phyloP scores from a whole-genome alignment of 2,329 filamentous ascomycete genomes.

The Hymenotorrendiella dingleyae region DNA sequence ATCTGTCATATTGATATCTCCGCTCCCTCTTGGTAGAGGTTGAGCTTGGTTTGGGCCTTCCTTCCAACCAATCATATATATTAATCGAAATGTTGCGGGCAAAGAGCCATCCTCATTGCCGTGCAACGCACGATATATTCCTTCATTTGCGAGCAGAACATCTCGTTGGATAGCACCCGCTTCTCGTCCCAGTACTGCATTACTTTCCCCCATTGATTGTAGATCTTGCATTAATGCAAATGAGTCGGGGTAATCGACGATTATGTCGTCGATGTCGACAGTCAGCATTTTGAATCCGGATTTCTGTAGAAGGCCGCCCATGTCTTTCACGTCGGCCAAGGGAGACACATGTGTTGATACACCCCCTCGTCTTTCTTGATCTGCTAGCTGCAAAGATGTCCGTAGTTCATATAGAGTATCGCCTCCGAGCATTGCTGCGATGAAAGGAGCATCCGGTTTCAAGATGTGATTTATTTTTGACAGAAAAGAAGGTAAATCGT shows the following conservation, averaged over 20 bases:
- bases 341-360: conserved; percentile 88
- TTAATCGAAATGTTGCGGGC: conserved; percentile 89
- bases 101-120: conserved; percentile 71
- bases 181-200: conserved; percentile 81
- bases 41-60: conserved; percentile 72
- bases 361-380: conserved; percentile 84
- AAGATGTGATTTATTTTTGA: conserved; percentile 79
- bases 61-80: conserved; percentile 99
- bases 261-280: conserved; percentile 93
- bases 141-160: conserved; percentile 79
- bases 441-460: conserved; percentile 85
- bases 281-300: conserved; percentile 95
- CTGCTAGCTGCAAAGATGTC: conserved; percentile 86
- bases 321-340: conserved; percentile 83
- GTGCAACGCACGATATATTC: conserved; percentile 83
- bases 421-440: conserved; percentile 93
- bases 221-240: conserved; percentile 91
- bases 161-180: conserved; percentile 73
- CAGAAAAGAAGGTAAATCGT: conserved; percentile 82
- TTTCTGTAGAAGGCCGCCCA: conserved; percentile 78
- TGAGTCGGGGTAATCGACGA: conserved; percentile 86
- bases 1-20: conserved; percentile 83
- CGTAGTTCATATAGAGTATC: conserved; percentile 92
- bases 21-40: conserved; percentile 77
- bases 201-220: conserved; percentile 93